Conservation (phyloP, 257 asterid species). For the Mitragyna speciosa region DNA sequence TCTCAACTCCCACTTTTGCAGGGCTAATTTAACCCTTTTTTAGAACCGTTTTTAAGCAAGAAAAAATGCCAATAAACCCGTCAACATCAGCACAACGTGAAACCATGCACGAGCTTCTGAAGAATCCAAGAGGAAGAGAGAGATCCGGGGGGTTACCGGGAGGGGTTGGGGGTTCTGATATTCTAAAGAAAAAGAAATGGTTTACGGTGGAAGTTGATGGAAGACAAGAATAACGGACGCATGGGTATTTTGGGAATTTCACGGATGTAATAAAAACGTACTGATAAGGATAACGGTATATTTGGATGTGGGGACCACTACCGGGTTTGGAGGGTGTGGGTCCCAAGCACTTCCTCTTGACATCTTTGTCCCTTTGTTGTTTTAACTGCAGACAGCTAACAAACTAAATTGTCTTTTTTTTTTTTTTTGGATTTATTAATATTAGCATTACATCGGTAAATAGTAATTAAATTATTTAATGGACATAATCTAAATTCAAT, state of each 20-base stretch:
- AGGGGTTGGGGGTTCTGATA: not conserved
- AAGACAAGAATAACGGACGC: constrained; percentile 24
- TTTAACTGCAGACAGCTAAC: constrained; percentile 24
- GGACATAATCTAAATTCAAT: too few species aligned
- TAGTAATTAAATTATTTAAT: too few species aligned
- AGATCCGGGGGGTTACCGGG: not conserved
- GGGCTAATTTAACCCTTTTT: not conserved
- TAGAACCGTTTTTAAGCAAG: constrained; percentile 6
- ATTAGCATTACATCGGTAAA: too few species aligned
- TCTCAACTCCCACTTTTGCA: constrained; percentile 14
- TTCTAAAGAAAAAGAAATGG: not conserved
- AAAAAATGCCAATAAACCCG: constrained; percentile 1
- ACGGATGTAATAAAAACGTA: constrained; percentile 11
- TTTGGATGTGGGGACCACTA: constrained; percentile 25
- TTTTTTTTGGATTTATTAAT: not conserved
- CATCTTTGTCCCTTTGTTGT: constrained; percentile 2
- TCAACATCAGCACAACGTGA: constrained; percentile 19
- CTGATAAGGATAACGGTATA: constrained; percentile 13
- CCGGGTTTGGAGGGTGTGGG: constrained; percentile 9
- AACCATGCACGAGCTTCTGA: constrained; percentile 20
- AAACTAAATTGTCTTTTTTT: constrained; percentile 4
- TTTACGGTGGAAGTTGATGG: constrained; percentile 4
- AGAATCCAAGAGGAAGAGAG: not conserved
- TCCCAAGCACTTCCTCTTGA: not conserved
- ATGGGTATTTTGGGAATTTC: constrained; percentile 18